These are phyloP conservation scores for Alternaria sp. DNA, from an alignment of 2,329 filamentous ascomycete species.

Conservation along the genomic window DNA sequence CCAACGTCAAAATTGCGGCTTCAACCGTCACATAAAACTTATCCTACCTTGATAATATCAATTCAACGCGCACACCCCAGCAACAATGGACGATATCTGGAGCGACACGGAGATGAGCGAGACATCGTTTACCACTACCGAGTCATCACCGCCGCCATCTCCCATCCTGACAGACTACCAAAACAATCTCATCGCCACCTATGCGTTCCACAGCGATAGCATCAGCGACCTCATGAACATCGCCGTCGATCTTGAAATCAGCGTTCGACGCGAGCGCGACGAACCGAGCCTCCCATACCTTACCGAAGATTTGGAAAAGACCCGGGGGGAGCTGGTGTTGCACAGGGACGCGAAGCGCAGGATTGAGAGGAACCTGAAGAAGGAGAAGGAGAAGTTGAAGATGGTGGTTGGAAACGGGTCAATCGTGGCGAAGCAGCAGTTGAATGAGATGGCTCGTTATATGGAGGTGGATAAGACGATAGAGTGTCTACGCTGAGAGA, in stretches of 20 bases:
- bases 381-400: background rate
- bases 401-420: background rate
- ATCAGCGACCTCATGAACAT: slow-evolving; percentile 1
- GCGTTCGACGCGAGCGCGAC: slow-evolving; percentile 4
- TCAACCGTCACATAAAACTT: background rate
- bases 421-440: background rate
- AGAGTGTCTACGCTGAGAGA: background rate
- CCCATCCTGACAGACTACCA: background rate
- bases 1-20: background rate
- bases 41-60: background rate
- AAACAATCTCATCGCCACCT: background rate
- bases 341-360: background rate
- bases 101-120: background rate
- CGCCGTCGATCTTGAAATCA: background rate
- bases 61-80: background rate
- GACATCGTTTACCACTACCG: background rate
- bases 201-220: background rate
- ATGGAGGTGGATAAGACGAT: background rate
- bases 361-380: background rate
- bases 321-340: background rate
- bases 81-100: background rate
- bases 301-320: background rate
- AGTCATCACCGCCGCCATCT: background rate
- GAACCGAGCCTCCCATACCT: background rate
- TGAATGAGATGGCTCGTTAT: background rate